Evolutionary conservation across 805 yeast genomes (phyloP), one percentile per base, ranked within the genome.

Genomic region (Jamesozyma piceae): DNA sequence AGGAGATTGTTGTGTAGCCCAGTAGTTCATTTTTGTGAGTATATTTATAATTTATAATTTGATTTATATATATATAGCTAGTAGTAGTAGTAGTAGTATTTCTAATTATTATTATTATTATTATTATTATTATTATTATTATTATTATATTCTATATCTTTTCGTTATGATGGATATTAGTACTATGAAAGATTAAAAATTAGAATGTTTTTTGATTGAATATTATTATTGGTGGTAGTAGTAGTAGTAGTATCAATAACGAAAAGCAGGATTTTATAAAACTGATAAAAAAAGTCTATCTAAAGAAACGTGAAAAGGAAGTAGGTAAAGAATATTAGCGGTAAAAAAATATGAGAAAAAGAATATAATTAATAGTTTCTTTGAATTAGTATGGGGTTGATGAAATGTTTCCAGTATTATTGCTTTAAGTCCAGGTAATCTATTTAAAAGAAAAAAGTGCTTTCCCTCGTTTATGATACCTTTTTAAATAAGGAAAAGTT

Each of bases 1-100:
- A 3, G 21, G 31, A 26, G 32, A 17, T 21, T n/a, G 35, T 15
- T 15, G 41, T 15, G 29, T 37, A 27, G 39, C 11, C 41, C 41
- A 38, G 21, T 38, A 38, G 19, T 38, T 38, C 41, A 38, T 38
- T 22, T 21, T n/a, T 27, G 17, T n/a, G 28, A 11, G n/a, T n/a
- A n/a, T n/a, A n/a, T n/a, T n/a, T n/a, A n/a, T n/a, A n/a, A n/a
- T n/a, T n/a, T n/a, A n/a, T n/a, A n/a, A n/a, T n/a, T n/a, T n/a
- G n/a, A n/a, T n/a, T n/a, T n/a, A n/a, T n/a, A n/a, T n/a, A n/a
- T n/a, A n/a, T n/a, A n/a, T n/a, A n/a, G n/a, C n/a, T n/a, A n/a
- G n/a, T n/a, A n/a, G n/a, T n/a, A n/a, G n/a, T n/a, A n/a, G n/a
- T n/a, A n/a, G n/a, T n/a, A n/a, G n/a, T n/a, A n/a, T n/a, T n/a